Evolutionary conservation across 495 filamentous ascomycete genomes (phyloP).

Genomic region (Podospora australis): DNA sequence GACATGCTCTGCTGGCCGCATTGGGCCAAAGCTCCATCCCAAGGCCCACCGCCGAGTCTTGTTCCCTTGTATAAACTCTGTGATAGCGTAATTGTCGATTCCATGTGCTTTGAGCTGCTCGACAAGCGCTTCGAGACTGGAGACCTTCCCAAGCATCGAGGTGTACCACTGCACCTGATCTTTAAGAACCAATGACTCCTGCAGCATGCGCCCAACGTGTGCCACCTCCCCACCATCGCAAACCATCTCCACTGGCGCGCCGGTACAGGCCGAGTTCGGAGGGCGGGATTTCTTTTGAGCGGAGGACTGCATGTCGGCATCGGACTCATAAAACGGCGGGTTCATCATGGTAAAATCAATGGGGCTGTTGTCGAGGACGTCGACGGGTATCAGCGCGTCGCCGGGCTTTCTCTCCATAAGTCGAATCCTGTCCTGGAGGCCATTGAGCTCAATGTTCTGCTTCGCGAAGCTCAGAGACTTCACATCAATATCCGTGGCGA

Average conservation of each 20-base stretch:
- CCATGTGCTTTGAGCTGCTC: conserved; percentile 50
- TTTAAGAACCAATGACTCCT: conserved; percentile 58
- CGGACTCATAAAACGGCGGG: conserved; percentile 83
- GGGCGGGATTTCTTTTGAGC: conserved; percentile 59
- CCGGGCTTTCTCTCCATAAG: conserved; percentile 48
- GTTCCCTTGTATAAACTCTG: conserved; percentile 69
- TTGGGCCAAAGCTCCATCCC: conserved; percentile 74
- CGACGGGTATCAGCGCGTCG: conserved; percentile 56
- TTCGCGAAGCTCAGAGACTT: conserved; percentile 59
- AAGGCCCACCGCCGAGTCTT: conserved; percentile 83
- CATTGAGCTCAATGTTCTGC: conserved; percentile 58
- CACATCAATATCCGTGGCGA: conserved; percentile 77
- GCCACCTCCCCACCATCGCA: conserved; percentile 74
- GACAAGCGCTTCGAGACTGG: conserved; percentile 60
- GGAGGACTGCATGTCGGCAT: conserved; percentile 57
- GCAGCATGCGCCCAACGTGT: conserved; percentile 69
- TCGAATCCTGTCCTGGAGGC: conserved; percentile 56
- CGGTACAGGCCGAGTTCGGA: conserved; percentile 76
- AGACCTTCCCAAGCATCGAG: conserved; percentile 80
- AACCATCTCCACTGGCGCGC: conserved; percentile 80
- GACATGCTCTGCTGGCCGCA: conserved; percentile 55
- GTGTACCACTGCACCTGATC: conserved; percentile 78
- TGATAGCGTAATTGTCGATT: conserved; percentile 76
- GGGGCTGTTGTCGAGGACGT: conserved; percentile 45
- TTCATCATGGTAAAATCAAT: conserved; percentile 93